Percentiles rank a stretch among this genome's conserved stretches.
Conservation (phyloP, 2,329 filamentous ascomycete species). For the Helminthosporium solani region DNA sequence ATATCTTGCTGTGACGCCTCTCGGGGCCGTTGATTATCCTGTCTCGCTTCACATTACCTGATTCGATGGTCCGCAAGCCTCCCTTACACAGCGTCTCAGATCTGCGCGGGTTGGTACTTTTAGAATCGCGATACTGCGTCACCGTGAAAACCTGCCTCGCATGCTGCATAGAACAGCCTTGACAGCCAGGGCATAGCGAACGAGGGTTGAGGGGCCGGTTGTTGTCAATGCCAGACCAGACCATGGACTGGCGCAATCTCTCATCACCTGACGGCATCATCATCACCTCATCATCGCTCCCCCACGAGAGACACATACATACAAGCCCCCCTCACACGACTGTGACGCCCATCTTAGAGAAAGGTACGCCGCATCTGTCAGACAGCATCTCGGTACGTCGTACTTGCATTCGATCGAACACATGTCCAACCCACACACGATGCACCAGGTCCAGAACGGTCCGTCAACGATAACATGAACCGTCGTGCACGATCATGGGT, state of each 20-base stretch:
- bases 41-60: conserved; percentile 19
- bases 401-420: conserved; percentile 9
- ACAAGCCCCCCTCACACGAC: not conserved
- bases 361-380: conserved; percentile 21
- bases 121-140: not conserved
- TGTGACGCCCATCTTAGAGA: conserved; percentile 2
- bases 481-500: conserved; percentile 6
- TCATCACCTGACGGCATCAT: not conserved
- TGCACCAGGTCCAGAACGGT: conserved; percentile 20
- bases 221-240: not conserved
- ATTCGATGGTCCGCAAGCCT: conserved; percentile 7
- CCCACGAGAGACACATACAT: not conserved
- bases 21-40: conserved; percentile 15
- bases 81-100: conserved; percentile 14
- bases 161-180: not conserved
- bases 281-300: not conserved
- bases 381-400: conserved; percentile 14
- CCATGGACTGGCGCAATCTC: not conserved
- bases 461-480: conserved; percentile 19
- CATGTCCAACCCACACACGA: conserved; percentile 10
- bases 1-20: conserved; percentile 1
- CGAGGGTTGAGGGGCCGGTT: not conserved
- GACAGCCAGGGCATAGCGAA: not conserved
- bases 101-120: conserved; percentile 14
- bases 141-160: not conserved